A percentile compares a stretch with the other conserved stretches of the same genome.
These are phyloP conservation scores for Calonectria multiphialidica DNA, from an alignment of 2,329 filamentous ascomycete species.

Conservation along the genomic window DNA sequence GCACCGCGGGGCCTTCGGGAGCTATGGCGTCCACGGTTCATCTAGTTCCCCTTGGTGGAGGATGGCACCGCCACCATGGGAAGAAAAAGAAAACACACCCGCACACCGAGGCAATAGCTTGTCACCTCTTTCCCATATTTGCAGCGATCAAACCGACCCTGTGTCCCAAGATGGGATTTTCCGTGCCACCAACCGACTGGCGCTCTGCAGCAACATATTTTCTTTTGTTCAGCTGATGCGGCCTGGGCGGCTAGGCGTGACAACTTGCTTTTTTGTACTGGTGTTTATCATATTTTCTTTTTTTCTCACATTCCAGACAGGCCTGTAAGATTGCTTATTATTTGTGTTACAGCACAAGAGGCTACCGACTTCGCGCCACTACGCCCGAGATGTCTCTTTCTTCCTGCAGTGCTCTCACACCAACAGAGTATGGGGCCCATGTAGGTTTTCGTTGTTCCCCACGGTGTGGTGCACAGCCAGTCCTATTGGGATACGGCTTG, in stretches of 20 bases:
- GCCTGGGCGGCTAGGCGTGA: constrained; percentile 11
- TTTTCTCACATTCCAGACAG: constrained; percentile 1
- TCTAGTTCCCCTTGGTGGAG: background rate
- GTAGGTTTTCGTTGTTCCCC: background rate
- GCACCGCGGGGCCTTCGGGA: too few species aligned
- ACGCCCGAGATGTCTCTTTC: background rate
- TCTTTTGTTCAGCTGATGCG: constrained; percentile 4
- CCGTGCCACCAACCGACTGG: background rate
- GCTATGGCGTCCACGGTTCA: background rate
- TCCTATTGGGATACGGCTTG: background rate
- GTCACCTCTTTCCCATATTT: background rate
- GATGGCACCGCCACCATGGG: background rate
- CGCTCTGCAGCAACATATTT: background rate
- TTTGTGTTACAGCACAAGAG: background rate
- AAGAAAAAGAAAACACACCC: background rate
- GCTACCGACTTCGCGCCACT: background rate
- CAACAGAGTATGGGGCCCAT: background rate
- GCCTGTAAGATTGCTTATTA: background rate
- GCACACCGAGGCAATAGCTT: background rate
- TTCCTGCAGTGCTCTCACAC: background rate
- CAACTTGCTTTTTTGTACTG: constrained; percentile 9
- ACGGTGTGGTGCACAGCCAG: background rate
- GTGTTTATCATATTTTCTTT: background rate
- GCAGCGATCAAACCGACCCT: too few species aligned
- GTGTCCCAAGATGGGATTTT: background rate